Conservation (phyloP, 1,284 basidiomycete species). For the Fistulinella cinereoalba region DNA sequence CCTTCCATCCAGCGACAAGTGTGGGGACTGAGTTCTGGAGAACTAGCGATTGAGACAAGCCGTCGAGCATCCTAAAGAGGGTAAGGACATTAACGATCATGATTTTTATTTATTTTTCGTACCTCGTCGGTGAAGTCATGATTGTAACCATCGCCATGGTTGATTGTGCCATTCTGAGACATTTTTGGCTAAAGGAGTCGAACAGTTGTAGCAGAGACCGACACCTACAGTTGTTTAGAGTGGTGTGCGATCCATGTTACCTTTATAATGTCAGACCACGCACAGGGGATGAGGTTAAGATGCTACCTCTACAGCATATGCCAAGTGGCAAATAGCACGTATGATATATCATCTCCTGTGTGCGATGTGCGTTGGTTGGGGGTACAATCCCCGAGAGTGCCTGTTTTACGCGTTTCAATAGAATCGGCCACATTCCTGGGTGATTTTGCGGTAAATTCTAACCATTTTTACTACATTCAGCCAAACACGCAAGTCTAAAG, state of each 20-base stretch:
- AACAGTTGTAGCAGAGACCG: background rate
- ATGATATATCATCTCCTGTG: conserved; percentile 15
- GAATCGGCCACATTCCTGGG: conserved; percentile 13
- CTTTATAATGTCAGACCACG: conserved; percentile 22
- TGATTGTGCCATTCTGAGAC: conserved; percentile 16
- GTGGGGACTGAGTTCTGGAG: conserved; percentile 25
- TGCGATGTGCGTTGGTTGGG: conserved; percentile 6
- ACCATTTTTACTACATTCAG: background rate
- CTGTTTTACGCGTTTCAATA: background rate
- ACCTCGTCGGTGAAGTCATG: conserved; percentile 34
- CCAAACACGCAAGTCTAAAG: background rate
- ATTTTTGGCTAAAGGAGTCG: conserved; percentile 10
- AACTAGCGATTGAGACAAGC: conserved; percentile 27
- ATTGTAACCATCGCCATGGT: conserved; percentile 25
- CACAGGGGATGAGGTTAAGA: background rate
- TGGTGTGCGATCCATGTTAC: background rate
- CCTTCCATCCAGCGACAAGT: conserved; percentile 24
- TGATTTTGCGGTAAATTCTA: background rate
- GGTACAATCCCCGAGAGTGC: conserved; percentile 1
- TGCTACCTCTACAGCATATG: conserved; percentile 18
- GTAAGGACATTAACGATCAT: conserved; percentile 10
- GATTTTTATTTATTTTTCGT: background rate
- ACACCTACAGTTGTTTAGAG: conserved; percentile 4
- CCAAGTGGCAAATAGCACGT: conserved; percentile 18
- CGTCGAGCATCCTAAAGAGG: conserved; percentile 23